A percentile compares a stretch with the other conserved stretches of the same genome.
phyloP scores from a whole-genome alignment of 495 filamentous ascomycete species.

The Daldinia bambusicola region DNA sequence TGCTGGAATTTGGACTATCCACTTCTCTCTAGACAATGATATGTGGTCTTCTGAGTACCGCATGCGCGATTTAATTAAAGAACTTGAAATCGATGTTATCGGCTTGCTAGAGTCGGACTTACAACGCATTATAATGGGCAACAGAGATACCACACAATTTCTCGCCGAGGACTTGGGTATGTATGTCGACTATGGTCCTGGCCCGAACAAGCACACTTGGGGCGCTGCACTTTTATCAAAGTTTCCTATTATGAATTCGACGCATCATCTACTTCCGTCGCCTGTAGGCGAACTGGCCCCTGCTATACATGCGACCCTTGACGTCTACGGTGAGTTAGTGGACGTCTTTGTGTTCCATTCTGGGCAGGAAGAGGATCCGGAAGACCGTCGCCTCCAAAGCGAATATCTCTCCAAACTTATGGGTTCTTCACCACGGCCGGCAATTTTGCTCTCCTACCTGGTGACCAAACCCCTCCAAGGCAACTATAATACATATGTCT shows the following conservation, averaged over 20 bases:
- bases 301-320: slow-evolving; percentile 93
- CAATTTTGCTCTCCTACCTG: slow-evolving; percentile 89
- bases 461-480: slow-evolving; percentile 90
- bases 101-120: slow-evolving; percentile 93
- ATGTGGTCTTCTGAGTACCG: slow-evolving; percentile 98
- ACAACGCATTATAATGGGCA: slow-evolving; percentile 99
- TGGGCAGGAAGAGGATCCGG: slow-evolving; percentile 96
- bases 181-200: slow-evolving; percentile 98
- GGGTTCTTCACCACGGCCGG: slow-evolving; percentile 81
- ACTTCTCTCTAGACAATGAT: slow-evolving; percentile 98
- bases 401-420: slow-evolving; percentile 90
- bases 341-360: slow-evolving; percentile 99
- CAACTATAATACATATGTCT: slow-evolving; percentile 97
- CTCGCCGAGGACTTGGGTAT: slow-evolving; percentile 96
- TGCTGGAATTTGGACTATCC: slow-evolving; percentile 98
- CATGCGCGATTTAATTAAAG: slow-evolving; percentile 91
- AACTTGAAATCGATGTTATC: slow-evolving; percentile 93
- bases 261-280: slow-evolving; percentile 92
- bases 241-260: slow-evolving; percentile 97
- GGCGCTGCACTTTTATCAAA: slow-evolving; percentile 92
- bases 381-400: slow-evolving; percentile 88
- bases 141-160: slow-evolving; percentile 95
- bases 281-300: slow-evolving; percentile 96
- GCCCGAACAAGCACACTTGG: slow-evolving; percentile 99
- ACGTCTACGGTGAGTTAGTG: slow-evolving; percentile 87